Evolutionary conservation across 306 rosid species (phyloP), one percentile per base, ranked within the genome.

Genomic region (Glycine latifolia): DNA sequence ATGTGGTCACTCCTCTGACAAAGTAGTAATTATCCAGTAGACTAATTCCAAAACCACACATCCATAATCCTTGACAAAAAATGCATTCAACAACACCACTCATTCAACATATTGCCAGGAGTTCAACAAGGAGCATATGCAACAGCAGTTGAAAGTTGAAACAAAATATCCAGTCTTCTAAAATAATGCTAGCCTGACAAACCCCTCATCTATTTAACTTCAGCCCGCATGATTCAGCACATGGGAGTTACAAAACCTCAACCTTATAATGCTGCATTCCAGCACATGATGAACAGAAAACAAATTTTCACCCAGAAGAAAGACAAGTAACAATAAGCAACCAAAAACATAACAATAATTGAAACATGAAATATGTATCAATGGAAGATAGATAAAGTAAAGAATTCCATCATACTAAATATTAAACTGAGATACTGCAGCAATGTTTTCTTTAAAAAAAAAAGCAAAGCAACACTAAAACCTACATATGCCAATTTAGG

Each of bases 401-500:
- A 78, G 77, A 83, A 61, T 26, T 78, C 70, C 54, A 15, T 55
- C 62, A 81, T n/a, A 74, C 46, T 61, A 74, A 73, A 75, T 13
- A 52, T 47, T 74, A 69, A 84, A 70, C 73, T 41, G 71, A 79
- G 33, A 75, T 82, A 79, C 59, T 75, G 88, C 82, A 84, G 71
- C 70, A 82, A 70, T 17, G 58, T 79, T 75, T 69, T 50, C 52
- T 46, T 73, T 54, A 82, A 20, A 47, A 62, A 65, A n/a, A n/a
- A 72, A 46, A 76, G 78, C 2, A 86, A 82, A 85, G 78, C 76
- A 62, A 49, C 71, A 81, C 20, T 76, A 85, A 82, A 87, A 83
- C 83, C 86, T 80, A 88, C 80, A 84, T 62, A 81, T 47, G 86
- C 77, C 75, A 84, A 76, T 86, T 83, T 75, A 87, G 76, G 83